Conservation (phyloP, 1,284 basidiomycete genomes). For the Cutaneotrichosporon mucoides region DNA sequence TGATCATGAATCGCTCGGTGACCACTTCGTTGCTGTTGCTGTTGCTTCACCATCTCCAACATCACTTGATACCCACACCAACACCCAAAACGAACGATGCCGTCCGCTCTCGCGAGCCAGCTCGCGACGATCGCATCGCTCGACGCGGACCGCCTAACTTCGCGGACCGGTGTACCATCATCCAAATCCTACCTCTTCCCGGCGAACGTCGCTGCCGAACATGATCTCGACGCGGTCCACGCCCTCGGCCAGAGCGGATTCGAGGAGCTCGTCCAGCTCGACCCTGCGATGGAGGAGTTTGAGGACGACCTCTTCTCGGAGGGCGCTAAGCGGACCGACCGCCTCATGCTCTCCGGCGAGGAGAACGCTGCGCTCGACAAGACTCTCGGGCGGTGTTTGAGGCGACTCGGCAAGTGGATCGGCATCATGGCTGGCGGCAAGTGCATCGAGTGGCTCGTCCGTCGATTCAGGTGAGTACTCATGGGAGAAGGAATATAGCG, state of each 20-base stretch:
- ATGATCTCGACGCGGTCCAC: conserved; percentile 83
- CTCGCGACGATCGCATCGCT: conserved; percentile 75
- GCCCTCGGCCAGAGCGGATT: conserved; percentile 78
- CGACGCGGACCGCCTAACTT: conserved; percentile 69
- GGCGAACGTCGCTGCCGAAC: conserved; percentile 67
- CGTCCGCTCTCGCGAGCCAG: conserved; percentile 77
- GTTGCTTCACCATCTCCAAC: background rate
- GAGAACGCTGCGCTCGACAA: conserved; percentile 59
- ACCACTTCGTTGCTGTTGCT: background rate
- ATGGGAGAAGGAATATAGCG: too few relatives aligned
- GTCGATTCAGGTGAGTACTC: conserved; percentile 72
- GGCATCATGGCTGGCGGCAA: conserved; percentile 77
- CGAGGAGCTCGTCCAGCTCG: conserved; percentile 61
- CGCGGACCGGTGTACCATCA: conserved; percentile 52
- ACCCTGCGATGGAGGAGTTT: conserved; percentile 53
- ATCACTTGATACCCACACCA: background rate
- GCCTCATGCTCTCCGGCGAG: conserved; percentile 70
- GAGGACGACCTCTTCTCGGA: conserved; percentile 81
- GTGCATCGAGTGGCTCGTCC: conserved; percentile 93
- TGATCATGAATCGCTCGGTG: too few relatives aligned
- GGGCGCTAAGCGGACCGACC: conserved; percentile 67
- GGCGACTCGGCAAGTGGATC: conserved; percentile 71
- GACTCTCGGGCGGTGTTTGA: conserved; percentile 57
- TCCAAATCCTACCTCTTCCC: conserved; percentile 81
- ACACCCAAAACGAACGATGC: conserved; percentile 12